Percentiles rank a stretch among this genome's conserved stretches.
These are phyloP conservation scores for Amphirosellinia nigrospora DNA, from an alignment of 495 filamentous ascomycete genomes.

Conservation along the genomic window DNA sequence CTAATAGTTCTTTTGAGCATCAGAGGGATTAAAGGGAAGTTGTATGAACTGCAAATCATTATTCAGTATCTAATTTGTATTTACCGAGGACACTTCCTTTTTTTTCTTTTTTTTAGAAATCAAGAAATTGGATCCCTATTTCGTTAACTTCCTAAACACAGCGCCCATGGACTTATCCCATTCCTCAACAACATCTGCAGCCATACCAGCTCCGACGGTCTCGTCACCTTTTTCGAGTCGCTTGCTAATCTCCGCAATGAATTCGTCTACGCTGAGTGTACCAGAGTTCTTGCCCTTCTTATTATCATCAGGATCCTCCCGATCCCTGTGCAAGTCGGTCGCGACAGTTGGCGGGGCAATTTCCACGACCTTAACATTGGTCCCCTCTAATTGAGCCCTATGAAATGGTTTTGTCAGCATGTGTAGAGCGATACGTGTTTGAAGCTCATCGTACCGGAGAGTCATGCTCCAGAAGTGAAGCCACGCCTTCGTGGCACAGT, in stretches of 20 bases:
- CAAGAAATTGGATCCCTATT: too few relatives aligned
- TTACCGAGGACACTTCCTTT: not conserved
- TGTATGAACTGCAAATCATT: too few relatives aligned
- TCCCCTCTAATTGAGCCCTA: slow-evolving; percentile 45
- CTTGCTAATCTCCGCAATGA: slow-evolving; percentile 36
- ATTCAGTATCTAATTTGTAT: not conserved
- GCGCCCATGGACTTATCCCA: slow-evolving; percentile 48
- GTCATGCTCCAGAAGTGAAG: slow-evolving; percentile 56
- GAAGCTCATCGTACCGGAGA: slow-evolving; percentile 29
- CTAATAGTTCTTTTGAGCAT: too few relatives aligned
- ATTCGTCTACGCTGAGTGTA: not conserved
- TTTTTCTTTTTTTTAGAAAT: too few relatives aligned
- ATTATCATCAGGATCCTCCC: slow-evolving; percentile 57
- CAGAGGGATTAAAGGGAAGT: too few relatives aligned
- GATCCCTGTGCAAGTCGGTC: slow-evolving; percentile 56
- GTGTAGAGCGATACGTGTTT: not conserved
- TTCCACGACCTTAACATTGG: slow-evolving; percentile 48
- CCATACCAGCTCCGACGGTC: slow-evolving; percentile 45
- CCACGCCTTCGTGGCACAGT: slow-evolving; percentile 58
- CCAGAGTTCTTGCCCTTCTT: slow-evolving; percentile 46
- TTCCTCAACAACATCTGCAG: slow-evolving; percentile 39
- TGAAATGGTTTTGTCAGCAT: not conserved
- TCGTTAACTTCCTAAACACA: not conserved
- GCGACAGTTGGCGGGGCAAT: slow-evolving; percentile 56
- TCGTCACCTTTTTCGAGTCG: slow-evolving; percentile 47